phyloP scores from a whole-genome alignment of 1,139 yeast genomes.

The Nakaseomyces bracarensis region DNA sequence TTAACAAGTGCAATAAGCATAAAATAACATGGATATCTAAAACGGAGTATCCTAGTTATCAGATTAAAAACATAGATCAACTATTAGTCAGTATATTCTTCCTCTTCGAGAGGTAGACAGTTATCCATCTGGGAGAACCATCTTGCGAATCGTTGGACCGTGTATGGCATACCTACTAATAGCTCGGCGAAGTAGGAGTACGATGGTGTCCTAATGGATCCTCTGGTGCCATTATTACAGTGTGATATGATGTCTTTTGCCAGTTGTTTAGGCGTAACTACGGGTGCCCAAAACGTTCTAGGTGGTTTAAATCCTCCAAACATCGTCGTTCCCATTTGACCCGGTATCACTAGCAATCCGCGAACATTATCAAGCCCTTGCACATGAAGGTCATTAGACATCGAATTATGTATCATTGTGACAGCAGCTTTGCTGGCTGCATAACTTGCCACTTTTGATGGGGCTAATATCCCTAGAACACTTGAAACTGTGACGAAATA shows the following conservation, averaged over 20 bases:
- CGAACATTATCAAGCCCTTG: conserved; percentile 30
- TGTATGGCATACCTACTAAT: conserved; percentile 45
- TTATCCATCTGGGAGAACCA: conserved; percentile 33
- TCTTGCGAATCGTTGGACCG: conserved; percentile 41
- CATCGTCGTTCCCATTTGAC: conserved; percentile 58
- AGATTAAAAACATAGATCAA: not conserved
- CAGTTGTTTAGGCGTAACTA: conserved; percentile 39
- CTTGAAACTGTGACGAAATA: conserved; percentile 62
- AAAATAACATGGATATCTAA: too few relatives aligned
- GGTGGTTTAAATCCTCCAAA: conserved; percentile 54
- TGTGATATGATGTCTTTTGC: conserved; percentile 39
- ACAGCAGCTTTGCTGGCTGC: conserved; percentile 61
- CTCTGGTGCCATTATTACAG: conserved; percentile 43
- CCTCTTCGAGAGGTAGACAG: conserved; percentile 24
- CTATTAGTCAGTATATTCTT: not conserved
- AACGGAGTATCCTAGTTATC: too few relatives aligned
- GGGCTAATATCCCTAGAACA: conserved; percentile 62
- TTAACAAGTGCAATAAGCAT: too few relatives aligned
- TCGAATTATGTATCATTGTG: conserved; percentile 51
- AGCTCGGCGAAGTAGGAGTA: conserved; percentile 53
- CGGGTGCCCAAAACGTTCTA: conserved; percentile 56
- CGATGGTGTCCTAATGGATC: conserved; percentile 48
- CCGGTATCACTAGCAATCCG: conserved; percentile 51
- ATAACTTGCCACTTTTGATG: conserved; percentile 55
- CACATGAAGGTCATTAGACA: conserved; percentile 41